Conservation (phyloP, 2,329 filamentous ascomycete species). For the Ustulina deusta region DNA sequence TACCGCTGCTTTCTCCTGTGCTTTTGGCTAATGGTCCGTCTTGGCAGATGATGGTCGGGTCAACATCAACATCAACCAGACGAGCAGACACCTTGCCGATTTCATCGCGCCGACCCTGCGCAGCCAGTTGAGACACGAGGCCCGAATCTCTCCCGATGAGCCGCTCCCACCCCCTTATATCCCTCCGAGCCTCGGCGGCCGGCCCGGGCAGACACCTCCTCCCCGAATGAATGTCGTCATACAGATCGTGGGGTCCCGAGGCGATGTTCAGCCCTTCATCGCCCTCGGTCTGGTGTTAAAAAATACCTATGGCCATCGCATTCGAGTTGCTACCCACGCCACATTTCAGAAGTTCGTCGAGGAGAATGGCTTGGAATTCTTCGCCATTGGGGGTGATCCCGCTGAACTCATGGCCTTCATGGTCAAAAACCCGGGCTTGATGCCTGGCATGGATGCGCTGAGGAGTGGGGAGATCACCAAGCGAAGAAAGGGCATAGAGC, state of each 20-base stretch:
- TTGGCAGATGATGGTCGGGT: conserved; percentile 77
- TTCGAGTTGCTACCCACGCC: conserved; percentile 68
- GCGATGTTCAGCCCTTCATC: conserved; percentile 71
- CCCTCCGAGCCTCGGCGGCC: conserved; percentile 76
- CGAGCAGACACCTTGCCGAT: conserved; percentile 72
- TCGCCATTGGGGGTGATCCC: conserved; percentile 67
- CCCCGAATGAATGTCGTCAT: conserved; percentile 65
- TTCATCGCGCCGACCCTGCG: conserved; percentile 74
- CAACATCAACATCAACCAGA: conserved; percentile 83
- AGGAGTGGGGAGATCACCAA: conserved; percentile 75
- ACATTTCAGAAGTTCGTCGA: conserved; percentile 66
- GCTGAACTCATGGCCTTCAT: conserved; percentile 69
- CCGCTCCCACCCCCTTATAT: conserved; percentile 76
- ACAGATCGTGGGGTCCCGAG: conserved; percentile 64
- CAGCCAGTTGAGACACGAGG: conserved; percentile 66
- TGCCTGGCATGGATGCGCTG: conserved; percentile 77
- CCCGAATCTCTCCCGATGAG: conserved; percentile 46
- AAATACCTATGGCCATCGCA: conserved; percentile 62
- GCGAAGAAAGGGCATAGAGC: conserved; percentile 73
- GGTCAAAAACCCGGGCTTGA: conserved; percentile 80
- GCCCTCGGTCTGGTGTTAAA: conserved; percentile 65
- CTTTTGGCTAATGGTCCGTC: conserved; percentile 31
- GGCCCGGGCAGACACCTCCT: conserved; percentile 59
- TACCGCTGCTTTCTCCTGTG: not conserved
- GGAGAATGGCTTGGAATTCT: conserved; percentile 67